Evolutionary conservation across 1,284 basidiomycete genomes (phyloP), one percentile per base, ranked within the genome.

Genomic region (Cryptococcus floricola): DNA sequence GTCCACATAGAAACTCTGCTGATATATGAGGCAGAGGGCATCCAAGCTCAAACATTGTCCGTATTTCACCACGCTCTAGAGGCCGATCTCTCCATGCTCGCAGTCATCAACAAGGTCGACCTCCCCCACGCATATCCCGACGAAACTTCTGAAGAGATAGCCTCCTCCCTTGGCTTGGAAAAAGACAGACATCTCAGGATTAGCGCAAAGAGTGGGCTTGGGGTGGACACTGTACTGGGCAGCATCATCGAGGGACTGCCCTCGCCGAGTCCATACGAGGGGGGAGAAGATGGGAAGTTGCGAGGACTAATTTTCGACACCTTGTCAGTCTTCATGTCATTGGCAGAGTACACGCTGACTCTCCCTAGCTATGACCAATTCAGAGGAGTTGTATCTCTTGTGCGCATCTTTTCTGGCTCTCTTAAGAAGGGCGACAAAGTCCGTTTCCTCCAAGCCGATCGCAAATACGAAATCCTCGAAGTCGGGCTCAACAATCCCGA

Each of bases 41-140:
- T 99, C 5, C 96, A 99, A 77, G 95, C 96, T 0, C 96, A 99
- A 76, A 92, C 94, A 5, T 87, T 99, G 54, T 95, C 91, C 0
- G 96, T 98, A 5, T 95, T 89, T 67, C 89, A 95, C 65, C 84
- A 89, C 52, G 94, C 94, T 1, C 82, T 83, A 66, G 89, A 93
- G 69, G 83, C 87, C 48, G 86, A 88, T 1, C 78, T 98, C 19
- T 86, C 82, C 39, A 88, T 98, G 53, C 88, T 98, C 42, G 92
- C 95, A 2, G 88, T 97, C 18, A 80, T 98, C 50, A 98, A 98
- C 80, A 98, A 98, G 83, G 90, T 95, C 70, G 92, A 96, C 75
- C 81, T 96, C 47, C 88, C 89, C 23, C 87, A 89, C 44, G 87
- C 93, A 18, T 85, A 89, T 53, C 89, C 91, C 0, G 85, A 87